phyloP scores from a whole-genome alignment of 2,329 filamentous ascomycete genomes.

The Sporothrix brunneoviolacea region DNA sequence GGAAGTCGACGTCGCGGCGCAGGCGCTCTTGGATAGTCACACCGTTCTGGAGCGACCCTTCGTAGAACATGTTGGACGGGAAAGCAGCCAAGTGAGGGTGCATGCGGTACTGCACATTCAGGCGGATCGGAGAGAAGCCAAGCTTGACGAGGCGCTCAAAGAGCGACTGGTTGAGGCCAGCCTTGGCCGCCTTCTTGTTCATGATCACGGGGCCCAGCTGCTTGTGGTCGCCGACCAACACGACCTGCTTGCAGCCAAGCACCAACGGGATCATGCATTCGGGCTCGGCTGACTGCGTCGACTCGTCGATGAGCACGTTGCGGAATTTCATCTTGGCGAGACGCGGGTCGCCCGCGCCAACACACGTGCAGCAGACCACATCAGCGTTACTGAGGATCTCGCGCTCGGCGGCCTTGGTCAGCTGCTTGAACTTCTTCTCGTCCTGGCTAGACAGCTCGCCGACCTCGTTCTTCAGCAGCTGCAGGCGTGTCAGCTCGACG shows the following conservation, averaged over 20 bases:
- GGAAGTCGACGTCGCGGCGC: slow-evolving; percentile 91
- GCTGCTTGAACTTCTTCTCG: slow-evolving; percentile 96
- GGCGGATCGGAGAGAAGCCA: slow-evolving; percentile 80
- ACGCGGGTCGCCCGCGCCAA: slow-evolving; percentile 91
- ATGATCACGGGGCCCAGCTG: slow-evolving; percentile 98
- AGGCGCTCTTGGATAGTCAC: slow-evolving; percentile 85
- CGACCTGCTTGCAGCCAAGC: slow-evolving; percentile 95
- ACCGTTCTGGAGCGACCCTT: slow-evolving; percentile 92
- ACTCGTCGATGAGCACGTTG: slow-evolving; percentile 96
- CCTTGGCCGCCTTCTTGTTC: slow-evolving; percentile 99
- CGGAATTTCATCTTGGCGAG: slow-evolving; percentile 97
- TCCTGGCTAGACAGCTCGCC: slow-evolving; percentile 92
- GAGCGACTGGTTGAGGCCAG: slow-evolving; percentile 93
- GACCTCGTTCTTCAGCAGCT: slow-evolving; percentile 83
- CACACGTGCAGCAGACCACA: slow-evolving; percentile 97
- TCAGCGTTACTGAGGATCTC: slow-evolving; percentile 94
- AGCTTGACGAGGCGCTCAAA: slow-evolving; percentile 94
- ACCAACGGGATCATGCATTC: slow-evolving; percentile 99
- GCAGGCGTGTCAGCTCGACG: slow-evolving; percentile 83
- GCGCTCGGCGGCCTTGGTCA: slow-evolving; percentile 87
- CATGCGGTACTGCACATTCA: slow-evolving; percentile 99
- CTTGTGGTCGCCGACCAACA: slow-evolving; percentile 97
- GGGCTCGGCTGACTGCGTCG: slow-evolving; percentile 93
- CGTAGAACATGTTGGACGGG: slow-evolving; percentile 99
- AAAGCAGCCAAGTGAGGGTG: slow-evolving; percentile 96